Evolutionary conservation across 2,329 filamentous ascomycete genomes (phyloP).

Genomic region (Metarhizium anisopliae): DNA sequence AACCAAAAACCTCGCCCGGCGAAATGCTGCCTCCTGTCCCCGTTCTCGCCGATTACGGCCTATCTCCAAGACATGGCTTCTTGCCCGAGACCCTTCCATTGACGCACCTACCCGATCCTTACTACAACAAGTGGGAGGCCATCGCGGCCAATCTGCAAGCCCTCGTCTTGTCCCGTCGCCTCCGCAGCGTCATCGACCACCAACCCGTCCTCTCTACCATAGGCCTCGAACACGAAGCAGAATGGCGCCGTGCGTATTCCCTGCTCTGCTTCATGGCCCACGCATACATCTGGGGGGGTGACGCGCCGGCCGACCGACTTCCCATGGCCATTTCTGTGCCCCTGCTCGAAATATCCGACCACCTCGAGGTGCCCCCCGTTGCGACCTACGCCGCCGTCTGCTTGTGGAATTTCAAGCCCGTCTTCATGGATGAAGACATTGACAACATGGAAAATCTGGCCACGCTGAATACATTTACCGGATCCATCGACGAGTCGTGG

Average conservation of each 20-base stretch:
- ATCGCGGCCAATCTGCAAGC: slow-evolving; percentile 79
- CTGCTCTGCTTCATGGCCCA: slow-evolving; percentile 87
- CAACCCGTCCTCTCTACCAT: slow-evolving; percentile 78
- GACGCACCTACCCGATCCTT: slow-evolving; percentile 72
- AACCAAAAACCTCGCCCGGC: neutral
- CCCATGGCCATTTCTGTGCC: slow-evolving; percentile 79
- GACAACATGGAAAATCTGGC: slow-evolving; percentile 82
- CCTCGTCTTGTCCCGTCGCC: slow-evolving; percentile 73
- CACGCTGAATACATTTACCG: slow-evolving; percentile 84
- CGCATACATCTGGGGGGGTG: slow-evolving; percentile 93
- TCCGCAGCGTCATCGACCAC: slow-evolving; percentile 69
- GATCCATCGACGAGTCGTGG: slow-evolving; percentile 94
- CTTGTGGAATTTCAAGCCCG: slow-evolving; percentile 93
- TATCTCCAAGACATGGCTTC: slow-evolving; percentile 74
- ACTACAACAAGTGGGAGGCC: slow-evolving; percentile 93
- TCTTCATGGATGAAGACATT: slow-evolving; percentile 74
- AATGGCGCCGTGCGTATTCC: slow-evolving; percentile 92
- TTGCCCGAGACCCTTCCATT: slow-evolving; percentile 75
- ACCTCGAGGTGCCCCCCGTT: slow-evolving; percentile 80
- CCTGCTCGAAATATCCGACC: slow-evolving; percentile 64
- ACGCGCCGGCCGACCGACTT: slow-evolving; percentile 67
- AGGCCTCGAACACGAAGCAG: slow-evolving; percentile 70
- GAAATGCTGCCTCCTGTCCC: slow-evolving; percentile 53
- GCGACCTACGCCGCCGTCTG: slow-evolving; percentile 89
- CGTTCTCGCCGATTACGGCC: slow-evolving; percentile 65